Percentiles rank a stretch among this genome's conserved stretches.
These are phyloP conservation scores for Kluyveromyces starmeri DNA, from an alignment of 805 yeast genomes.

Conservation along the genomic window DNA sequence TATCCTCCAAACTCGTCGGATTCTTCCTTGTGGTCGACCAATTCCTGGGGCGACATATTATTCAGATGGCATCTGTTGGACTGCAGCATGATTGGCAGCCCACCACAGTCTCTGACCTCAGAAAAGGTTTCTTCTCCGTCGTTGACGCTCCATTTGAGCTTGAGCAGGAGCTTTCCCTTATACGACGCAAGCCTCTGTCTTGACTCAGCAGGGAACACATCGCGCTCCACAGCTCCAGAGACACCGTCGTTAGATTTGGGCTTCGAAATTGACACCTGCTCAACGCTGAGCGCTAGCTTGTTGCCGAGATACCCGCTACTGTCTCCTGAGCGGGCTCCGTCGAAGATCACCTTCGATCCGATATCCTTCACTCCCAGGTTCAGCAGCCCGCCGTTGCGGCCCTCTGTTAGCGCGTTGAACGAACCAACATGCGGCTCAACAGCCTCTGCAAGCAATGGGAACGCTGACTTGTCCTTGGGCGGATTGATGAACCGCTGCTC, in stretches of 20 bases:
- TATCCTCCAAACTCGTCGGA: constrained; percentile 96
- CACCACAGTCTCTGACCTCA: constrained; percentile 87
- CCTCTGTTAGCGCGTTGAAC: constrained; percentile 89
- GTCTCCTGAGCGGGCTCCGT: constrained; percentile 35
- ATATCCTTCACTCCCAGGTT: constrained; percentile 83
- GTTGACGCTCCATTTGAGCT: constrained; percentile 79
- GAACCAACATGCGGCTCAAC: constrained; percentile 94
- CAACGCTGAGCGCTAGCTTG: constrained; percentile 76
- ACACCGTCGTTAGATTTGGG: constrained; percentile 55
- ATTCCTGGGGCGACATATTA: constrained; percentile 69
- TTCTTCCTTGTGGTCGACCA: constrained; percentile 77
- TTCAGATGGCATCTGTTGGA: constrained; percentile 89
- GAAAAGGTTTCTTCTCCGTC: constrained; percentile 67
- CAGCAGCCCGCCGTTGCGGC: constrained; percentile 74
- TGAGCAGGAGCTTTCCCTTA: constrained; percentile 66
- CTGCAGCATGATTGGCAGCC: constrained; percentile 82
- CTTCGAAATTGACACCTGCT: constrained; percentile 75
- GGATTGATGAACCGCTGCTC: constrained; percentile 82
- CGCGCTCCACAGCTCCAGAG: constrained; percentile 62
- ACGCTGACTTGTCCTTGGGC: constrained; percentile 76
- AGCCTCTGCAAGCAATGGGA: constrained; percentile 77
- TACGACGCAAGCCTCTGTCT: constrained; percentile 85
- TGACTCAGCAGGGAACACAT: constrained; percentile 75
- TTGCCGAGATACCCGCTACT: constrained; percentile 64
- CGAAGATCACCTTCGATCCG: constrained; percentile 79